These are phyloP conservation scores for Didymosphaeria variabile DNA, from an alignment of 2,329 filamentous ascomycete species.

Conservation along the genomic window DNA sequence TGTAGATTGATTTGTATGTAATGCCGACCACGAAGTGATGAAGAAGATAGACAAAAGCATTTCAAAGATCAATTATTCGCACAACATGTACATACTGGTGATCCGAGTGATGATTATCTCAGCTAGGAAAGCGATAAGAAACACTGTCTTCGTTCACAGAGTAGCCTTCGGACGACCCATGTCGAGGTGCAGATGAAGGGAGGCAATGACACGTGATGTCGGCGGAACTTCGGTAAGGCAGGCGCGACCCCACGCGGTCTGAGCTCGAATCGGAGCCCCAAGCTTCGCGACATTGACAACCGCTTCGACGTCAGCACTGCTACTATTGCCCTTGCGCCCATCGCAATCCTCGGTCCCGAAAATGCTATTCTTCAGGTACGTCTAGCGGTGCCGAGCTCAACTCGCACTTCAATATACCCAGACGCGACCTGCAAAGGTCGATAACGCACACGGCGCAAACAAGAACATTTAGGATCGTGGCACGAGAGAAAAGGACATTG, in stretches of 20 bases:
- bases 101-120: too few relatives aligned
- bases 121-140: too few relatives aligned
- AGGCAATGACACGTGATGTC: conserved; percentile 23
- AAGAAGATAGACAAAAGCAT: conserved; percentile 7
- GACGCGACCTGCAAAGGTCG: too few relatives aligned
- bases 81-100: not conserved
- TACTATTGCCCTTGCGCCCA: not conserved
- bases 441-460: not conserved
- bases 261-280: conserved; percentile 18
- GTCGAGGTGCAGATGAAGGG: not conserved
- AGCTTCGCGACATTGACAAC: conserved; percentile 16
- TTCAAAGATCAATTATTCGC: not conserved
- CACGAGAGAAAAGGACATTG: not conserved
- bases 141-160: too few relatives aligned
- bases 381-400: conserved; percentile 10
- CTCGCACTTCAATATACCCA: not conserved
- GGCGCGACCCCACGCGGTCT: conserved; percentile 12
- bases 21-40: conserved; percentile 5
- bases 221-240: conserved; percentile 28
- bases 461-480: not conserved
- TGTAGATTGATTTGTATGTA: not conserved
- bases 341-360: conserved; percentile 1
- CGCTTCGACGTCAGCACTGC: conserved; percentile 9
- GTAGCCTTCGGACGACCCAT: too few relatives aligned
- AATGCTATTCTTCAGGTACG: conserved; percentile 65